Evolutionary conservation across 2,329 filamentous ascomycete genomes (phyloP), one percentile per base, ranked within the genome.

Genomic region (Golovinomyces cichoracearum): DNA sequence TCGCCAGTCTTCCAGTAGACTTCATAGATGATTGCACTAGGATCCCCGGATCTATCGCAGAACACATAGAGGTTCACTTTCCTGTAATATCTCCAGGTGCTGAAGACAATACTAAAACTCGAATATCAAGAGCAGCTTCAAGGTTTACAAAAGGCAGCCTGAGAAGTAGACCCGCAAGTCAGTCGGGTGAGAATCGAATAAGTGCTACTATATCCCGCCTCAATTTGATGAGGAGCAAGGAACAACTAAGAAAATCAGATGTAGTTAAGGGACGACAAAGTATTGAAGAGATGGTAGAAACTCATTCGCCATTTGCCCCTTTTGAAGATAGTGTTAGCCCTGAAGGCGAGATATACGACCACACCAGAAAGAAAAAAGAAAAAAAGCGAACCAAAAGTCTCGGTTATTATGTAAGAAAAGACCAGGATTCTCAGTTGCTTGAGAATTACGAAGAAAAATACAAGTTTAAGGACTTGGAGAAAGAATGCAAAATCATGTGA

Each of bases 51-150:
- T 15, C 58, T 58, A 1, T 56, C 57, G 10, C 66, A 64, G 21
- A 66, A 66, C 3, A 3, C 13, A 3, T 1, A 33, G n/a, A 4
- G 9, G 12, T 4, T 13, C 13, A 15, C 13, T 33, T n/a, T 33
- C 29, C 29, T 13, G n/a, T n/a, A 33, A 12, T 13, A 33, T 13
- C 10, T 15, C 9, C 29, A 33, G 4, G 4, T 33, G 6, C 29
- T 0, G 74, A 77, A 51, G 74, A 76, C 53, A 64, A 63, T 0
- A 68, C 72, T 1, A 64, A 68, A 2, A 69, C 72, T 25, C 64
- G 73, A 7, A 56, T 77, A 10, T 74, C 72, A 6, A 67, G 74
- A 13, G 73, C 73, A 1, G 72, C 74, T 13, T 69, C 71, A 4
- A 68, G 67, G 44, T 74, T 77, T 53, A 62, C 68, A 21, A 59